Evolutionary conservation across 1,284 basidiomycete species (phyloP).

Genomic region (Kalmanozyma brasiliensis): DNA sequence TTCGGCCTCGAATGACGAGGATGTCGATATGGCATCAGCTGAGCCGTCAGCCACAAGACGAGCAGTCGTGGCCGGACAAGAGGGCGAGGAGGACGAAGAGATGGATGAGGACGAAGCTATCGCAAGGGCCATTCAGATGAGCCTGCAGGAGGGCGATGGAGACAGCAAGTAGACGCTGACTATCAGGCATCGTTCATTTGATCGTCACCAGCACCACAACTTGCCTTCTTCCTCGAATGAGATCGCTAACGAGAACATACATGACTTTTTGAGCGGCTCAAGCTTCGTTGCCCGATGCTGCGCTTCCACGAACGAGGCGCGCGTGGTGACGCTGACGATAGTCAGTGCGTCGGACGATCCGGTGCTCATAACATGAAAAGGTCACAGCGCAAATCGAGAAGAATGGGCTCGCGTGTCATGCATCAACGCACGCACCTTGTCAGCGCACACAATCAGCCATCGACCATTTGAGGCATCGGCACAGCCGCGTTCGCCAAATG

Average conservation of each 20-base stretch:
- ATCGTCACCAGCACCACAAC: background rate
- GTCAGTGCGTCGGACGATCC: background rate
- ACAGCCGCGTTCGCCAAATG: slow-evolving; percentile 1
- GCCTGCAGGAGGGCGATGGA: slow-evolving; percentile 52
- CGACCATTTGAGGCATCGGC: slow-evolving; percentile 1
- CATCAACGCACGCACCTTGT: slow-evolving; percentile 12
- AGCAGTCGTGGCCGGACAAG: slow-evolving; percentile 53
- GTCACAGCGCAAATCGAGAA: background rate
- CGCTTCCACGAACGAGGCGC: too few relatives aligned
- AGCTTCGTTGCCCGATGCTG: too few relatives aligned
- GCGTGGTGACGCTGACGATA: too few relatives aligned
- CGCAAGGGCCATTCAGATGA: slow-evolving; percentile 67
- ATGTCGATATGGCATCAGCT: slow-evolving; percentile 55
- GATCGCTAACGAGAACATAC: background rate
- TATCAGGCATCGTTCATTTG: background rate
- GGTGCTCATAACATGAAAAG: background rate
- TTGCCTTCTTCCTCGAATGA: slow-evolving; percentile 2
- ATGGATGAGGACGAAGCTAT: slow-evolving; percentile 68
- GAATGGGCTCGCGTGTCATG: too few relatives aligned
- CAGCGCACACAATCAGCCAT: background rate
- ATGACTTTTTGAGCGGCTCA: too few relatives aligned
- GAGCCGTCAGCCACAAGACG: slow-evolving; percentile 31
- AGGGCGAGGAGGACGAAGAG: slow-evolving; percentile 65
- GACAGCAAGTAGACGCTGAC: slow-evolving; percentile 29
- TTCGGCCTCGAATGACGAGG: slow-evolving; percentile 41